A percentile compares a stretch with the other conserved stretches of the same genome.
phyloP scores from a whole-genome alignment of 495 filamentous ascomycete genomes.

The Tuber aestivum region DNA sequence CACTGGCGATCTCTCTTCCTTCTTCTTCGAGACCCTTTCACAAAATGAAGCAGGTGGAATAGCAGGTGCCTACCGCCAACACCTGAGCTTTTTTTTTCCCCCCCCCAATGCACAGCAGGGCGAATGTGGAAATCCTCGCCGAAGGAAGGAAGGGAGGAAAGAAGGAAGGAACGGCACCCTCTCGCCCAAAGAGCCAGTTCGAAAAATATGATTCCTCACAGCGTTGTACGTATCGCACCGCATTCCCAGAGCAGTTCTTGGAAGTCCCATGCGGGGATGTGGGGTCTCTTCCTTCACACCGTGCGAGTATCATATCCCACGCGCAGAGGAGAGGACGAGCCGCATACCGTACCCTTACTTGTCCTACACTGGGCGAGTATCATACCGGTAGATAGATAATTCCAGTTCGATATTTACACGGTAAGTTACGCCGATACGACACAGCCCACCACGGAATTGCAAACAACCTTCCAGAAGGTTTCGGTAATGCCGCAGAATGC shows the following conservation, averaged over 20 bases:
- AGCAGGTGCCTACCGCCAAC: neutral
- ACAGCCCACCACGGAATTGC: too few relatives aligned
- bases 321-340: neutral
- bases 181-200: neutral
- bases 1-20: too few relatives aligned
- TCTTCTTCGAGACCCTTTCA: neutral
- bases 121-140: neutral
- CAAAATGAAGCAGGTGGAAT: too few relatives aligned
- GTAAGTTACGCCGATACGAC: too few relatives aligned
- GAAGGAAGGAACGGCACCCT: neutral
- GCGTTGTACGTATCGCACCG: neutral
- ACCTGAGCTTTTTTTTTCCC: neutral
- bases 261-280: neutral
- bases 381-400: too few relatives aligned
- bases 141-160: neutral
- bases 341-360: too few relatives aligned
- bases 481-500: neutral
- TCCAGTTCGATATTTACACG: too few relatives aligned
- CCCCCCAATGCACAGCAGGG: neutral
- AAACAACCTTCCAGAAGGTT: constrained; percentile 1
- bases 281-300: neutral
- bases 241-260: neutral
- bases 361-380: too few relatives aligned
- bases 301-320: neutral
- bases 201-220: neutral